A percentile compares a stretch with the other conserved stretches of the same genome.
These are phyloP conservation scores for Austroboletus novae-zelandiae DNA, from an alignment of 1,284 basidiomycete genomes.

Conservation along the genomic window DNA sequence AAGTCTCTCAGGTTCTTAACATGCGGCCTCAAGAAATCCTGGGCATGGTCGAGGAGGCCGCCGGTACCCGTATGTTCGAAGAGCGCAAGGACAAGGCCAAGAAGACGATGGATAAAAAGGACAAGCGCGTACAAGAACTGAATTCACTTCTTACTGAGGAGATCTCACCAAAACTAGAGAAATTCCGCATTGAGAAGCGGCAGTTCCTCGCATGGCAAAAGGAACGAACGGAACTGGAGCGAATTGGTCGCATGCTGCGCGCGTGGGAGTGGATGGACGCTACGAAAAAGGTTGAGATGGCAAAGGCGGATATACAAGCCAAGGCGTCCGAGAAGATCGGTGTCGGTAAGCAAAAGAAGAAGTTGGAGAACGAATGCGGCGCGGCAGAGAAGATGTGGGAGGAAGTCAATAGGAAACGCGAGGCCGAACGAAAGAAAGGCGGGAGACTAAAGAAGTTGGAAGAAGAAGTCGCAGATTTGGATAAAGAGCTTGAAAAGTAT, in stretches of 20 bases:
- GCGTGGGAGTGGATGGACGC: slow-evolving; percentile 87
- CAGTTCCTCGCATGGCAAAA: slow-evolving; percentile 93
- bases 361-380: slow-evolving; percentile 45
- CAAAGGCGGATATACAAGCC: slow-evolving; percentile 55
- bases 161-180: slow-evolving; percentile 93
- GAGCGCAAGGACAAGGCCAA: slow-evolving; percentile 97
- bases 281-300: slow-evolving; percentile 44
- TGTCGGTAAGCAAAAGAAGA: slow-evolving; percentile 51
- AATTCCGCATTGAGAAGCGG: slow-evolving; percentile 87
- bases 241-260: slow-evolving; percentile 79
- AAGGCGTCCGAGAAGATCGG: slow-evolving; percentile 44
- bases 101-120: slow-evolving; percentile 97
- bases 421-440: slow-evolving; percentile 66
- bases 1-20: slow-evolving; percentile 69
- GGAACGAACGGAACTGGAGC: slow-evolving; percentile 84
- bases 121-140: slow-evolving; percentile 94
- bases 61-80: slow-evolving; percentile 99
- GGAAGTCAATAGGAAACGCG: slow-evolving; percentile 66
- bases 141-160: slow-evolving; percentile 81
- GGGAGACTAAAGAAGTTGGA: slow-evolving; percentile 75
- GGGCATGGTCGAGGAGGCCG: slow-evolving; percentile 98
- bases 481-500: slow-evolving; percentile 85
- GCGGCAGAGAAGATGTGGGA: slow-evolving; percentile 54
- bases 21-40: slow-evolving; percentile 99
- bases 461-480: slow-evolving; percentile 76